Conservation (phyloP, 371 early-diverging fungal genomes). For the Gilbertella persicaria region DNA sequence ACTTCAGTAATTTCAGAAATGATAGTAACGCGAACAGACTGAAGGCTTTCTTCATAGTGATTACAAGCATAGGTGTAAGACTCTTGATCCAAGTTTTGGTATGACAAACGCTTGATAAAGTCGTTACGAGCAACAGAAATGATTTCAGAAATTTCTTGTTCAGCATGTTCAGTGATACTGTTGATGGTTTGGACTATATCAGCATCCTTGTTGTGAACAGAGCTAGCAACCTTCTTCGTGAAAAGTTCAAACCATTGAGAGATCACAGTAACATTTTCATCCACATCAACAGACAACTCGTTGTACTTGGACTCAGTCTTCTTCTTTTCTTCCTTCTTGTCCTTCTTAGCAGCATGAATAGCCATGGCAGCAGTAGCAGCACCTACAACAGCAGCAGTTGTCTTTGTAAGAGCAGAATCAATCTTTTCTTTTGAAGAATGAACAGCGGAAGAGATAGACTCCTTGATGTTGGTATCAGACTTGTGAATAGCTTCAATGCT, state of each 20-base stretch:
- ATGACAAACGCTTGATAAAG: conserved; percentile 25
- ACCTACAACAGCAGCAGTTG: conserved; percentile 26
- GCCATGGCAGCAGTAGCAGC: conserved; percentile 26
- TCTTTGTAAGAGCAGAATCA: conserved; percentile 18
- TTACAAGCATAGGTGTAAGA: conserved; percentile 28
- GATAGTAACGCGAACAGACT: conserved; percentile 21
- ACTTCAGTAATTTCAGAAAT: conserved; percentile 24
- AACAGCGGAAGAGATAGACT: conserved; percentile 14
- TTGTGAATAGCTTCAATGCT: conserved; percentile 34
- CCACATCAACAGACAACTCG: conserved; percentile 21
- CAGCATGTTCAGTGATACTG: conserved; percentile 18
- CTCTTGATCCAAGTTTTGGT: conserved; percentile 28
- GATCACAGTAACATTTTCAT: conserved; percentile 24
- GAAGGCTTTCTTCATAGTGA: conserved; percentile 32
- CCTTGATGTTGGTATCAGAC: conserved; percentile 59
- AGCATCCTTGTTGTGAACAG: conserved; percentile 6
- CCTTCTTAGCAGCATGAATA: conserved; percentile 18
- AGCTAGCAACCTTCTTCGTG: conserved; percentile 12
- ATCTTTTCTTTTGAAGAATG: conserved; percentile 24
- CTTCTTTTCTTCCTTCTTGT: conserved; percentile 17
- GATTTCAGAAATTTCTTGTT: conserved; percentile 28
- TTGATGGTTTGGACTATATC: conserved; percentile 17
- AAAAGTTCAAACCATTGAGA: conserved; percentile 34
- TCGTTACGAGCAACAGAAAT: conserved; percentile 27
- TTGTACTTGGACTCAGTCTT: conserved; percentile 6